These are phyloP conservation scores for Sicyos edulis DNA, from an alignment of 306 rosid genomes.

Conservation along the genomic window DNA sequence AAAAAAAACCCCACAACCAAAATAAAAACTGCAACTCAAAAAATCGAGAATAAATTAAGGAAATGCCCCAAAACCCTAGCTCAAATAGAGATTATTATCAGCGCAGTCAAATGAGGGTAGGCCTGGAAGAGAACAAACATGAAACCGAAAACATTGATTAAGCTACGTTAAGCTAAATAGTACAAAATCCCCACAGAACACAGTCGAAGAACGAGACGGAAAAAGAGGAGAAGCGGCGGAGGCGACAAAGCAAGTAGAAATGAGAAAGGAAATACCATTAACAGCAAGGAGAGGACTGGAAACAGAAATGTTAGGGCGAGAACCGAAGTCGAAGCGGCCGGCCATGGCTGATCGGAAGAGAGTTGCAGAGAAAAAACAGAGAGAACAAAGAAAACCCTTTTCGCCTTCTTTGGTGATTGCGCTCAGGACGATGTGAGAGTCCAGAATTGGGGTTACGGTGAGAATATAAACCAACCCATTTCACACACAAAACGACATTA, in stretches of 20 bases:
- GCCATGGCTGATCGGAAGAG: conserved; percentile 69
- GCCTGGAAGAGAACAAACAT: not conserved
- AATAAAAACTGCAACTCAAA: too few relatives aligned
- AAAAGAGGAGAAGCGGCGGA: not conserved
- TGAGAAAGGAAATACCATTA: conserved; percentile 46
- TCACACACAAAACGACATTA: conserved; percentile 21
- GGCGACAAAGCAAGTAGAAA: not conserved
- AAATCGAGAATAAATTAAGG: not conserved
- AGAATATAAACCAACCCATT: conserved; percentile 10
- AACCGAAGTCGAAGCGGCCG: conserved; percentile 44
- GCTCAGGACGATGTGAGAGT: not conserved
- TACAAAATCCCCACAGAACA: conserved; percentile 1
- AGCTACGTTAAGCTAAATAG: conserved; percentile 33
- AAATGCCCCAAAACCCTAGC: not conserved
- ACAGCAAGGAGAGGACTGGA: conserved; percentile 65
- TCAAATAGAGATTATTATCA: not conserved
- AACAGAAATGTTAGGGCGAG: conserved; percentile 55
- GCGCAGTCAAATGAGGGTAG: not conserved
- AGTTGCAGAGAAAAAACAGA: conserved; percentile 29
- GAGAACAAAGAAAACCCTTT: conserved; percentile 42
- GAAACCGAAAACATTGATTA: not conserved
- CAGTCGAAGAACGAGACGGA: conserved; percentile 2
- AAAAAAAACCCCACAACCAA: too few relatives aligned
- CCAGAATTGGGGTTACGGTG: conserved; percentile 3
- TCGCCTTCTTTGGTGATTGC: conserved; percentile 14